Base-by-base conservation (phyloP, 75 land plant species). In the Cupressus sempervirens region DNA sequence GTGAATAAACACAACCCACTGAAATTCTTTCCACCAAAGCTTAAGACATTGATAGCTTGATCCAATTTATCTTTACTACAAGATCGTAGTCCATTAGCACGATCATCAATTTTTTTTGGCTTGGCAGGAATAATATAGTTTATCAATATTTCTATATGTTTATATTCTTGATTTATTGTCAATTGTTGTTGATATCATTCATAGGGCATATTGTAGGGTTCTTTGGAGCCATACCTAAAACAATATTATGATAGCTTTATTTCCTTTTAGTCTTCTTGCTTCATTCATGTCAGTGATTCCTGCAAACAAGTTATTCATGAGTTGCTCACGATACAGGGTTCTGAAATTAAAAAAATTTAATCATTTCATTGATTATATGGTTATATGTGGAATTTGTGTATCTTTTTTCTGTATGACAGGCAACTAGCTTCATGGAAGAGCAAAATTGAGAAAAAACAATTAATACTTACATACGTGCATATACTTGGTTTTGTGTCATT, bases 341-440 rank as follows among this genome's bases (percentile, higher is more conserved):
- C n/a, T n/a, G n/a, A n/a, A n/a, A n/a, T n/a, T n/a, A n/a, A n/a
- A n/a, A n/a, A 23, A 8, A 10, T 8, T 45, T n/a, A 26, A 26
- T 79, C 45, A 11, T 29, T 23, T 26, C 12, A 41, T 8, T 11
- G 26, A 12, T 43, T n/a, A 45, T 45, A 43, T 41, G 16, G 7
- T 1, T 35, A 13, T 76, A 29, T 81, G 36, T 87, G 26, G n/a
- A 6, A 58, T 70, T 38, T 41, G 54, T 84, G 35, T 84, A 0
- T 0, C 7, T 83, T 93, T 0, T 87, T 91, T 87, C 62, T 92
- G 50, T 89, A 92, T 90, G 95, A 92, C 13, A 93, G 88, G 43
- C 96, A 95, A 26, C 91, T 95, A 35, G 90, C 92, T 43, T 95
- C 95, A 41, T 93, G 96, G 96, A 95, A 95, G 84, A 95, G 90